Evolutionary conservation across 306 rosid species (phyloP).

Genomic region (Cucurbita moschata): DNA sequence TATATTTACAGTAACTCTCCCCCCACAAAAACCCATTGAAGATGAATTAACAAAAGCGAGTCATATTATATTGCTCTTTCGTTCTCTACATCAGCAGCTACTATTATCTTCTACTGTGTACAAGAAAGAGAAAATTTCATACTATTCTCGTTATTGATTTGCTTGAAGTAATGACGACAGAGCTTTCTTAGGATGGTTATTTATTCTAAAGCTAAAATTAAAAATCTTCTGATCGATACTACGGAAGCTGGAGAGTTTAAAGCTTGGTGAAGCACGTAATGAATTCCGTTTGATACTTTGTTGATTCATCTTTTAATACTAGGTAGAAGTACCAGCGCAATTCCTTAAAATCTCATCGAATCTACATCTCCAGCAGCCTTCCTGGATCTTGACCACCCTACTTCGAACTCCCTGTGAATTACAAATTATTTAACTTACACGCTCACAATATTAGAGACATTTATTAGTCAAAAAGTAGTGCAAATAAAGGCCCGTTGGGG

Average conservation of each 20-base stretch:
- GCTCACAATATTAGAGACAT: not conserved
- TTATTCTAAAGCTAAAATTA: not conserved
- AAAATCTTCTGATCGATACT: not conserved
- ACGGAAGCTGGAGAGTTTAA: not conserved
- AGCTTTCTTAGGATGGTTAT: not conserved
- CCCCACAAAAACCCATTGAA: no score
- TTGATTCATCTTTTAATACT: conserved; percentile 14
- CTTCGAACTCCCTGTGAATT: conserved; percentile 39
- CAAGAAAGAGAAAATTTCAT: not conserved
- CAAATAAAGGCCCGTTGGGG: not conserved
- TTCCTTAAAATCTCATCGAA: conserved; percentile 14
- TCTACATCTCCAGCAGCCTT: conserved; percentile 17
- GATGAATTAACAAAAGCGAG: no score
- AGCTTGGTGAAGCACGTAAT: not conserved
- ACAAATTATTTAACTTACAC: conserved; percentile 9
- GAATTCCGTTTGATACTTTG: not conserved
- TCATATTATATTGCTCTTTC: not conserved
- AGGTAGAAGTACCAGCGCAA: conserved; percentile 12
- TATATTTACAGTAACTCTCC: no score
- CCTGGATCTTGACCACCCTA: conserved; percentile 22
- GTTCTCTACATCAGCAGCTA: not conserved
- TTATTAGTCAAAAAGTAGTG: not conserved
- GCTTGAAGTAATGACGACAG: not conserved
- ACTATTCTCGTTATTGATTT: not conserved
- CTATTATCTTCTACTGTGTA: not conserved